These are phyloP conservation scores for Elongisporangium prolatum DNA, from an alignment of 352 stramenopile species.

Conservation along the genomic window DNA sequence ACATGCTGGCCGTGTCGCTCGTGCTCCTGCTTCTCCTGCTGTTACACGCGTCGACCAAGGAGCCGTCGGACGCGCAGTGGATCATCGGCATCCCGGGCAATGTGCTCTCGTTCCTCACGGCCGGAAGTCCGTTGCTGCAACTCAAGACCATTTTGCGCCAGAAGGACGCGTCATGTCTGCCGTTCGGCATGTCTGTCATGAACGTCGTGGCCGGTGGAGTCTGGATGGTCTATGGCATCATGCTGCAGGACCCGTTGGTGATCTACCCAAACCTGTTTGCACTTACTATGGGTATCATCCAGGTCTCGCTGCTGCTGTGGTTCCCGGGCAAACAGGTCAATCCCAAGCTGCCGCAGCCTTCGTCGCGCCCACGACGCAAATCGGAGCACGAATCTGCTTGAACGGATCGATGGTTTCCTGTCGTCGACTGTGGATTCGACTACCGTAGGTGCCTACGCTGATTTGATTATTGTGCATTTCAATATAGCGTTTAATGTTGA, in stretches of 20 bases:
- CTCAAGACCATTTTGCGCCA: constrained; percentile 57
- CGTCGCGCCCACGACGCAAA: background rate
- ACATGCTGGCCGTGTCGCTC: constrained; percentile 40
- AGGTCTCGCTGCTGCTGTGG: constrained; percentile 57
- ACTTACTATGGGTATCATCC: constrained; percentile 64
- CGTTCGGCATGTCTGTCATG: constrained; percentile 78
- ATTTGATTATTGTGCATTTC: background rate
- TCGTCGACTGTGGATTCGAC: background rate
- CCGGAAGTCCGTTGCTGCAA: constrained; percentile 62
- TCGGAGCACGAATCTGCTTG: background rate
- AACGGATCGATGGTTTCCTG: background rate
- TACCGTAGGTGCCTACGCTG: background rate
- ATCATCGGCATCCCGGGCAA: constrained; percentile 73
- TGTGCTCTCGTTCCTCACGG: constrained; percentile 66
- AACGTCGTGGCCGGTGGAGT: constrained; percentile 60
- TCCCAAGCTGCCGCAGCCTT: background rate
- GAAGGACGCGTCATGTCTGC: constrained; percentile 64
- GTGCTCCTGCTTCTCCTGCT: constrained; percentile 46
- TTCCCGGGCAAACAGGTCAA: constrained; percentile 26
- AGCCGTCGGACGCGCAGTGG: constrained; percentile 44
- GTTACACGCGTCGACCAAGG: constrained; percentile 36
- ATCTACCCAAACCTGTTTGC: constrained; percentile 69
- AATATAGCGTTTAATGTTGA: background rate
- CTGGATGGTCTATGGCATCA: constrained; percentile 66
- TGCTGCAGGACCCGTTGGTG: constrained; percentile 56